phyloP scores from a whole-genome alignment of 306 rosid species.

The Rosa rugosa region DNA sequence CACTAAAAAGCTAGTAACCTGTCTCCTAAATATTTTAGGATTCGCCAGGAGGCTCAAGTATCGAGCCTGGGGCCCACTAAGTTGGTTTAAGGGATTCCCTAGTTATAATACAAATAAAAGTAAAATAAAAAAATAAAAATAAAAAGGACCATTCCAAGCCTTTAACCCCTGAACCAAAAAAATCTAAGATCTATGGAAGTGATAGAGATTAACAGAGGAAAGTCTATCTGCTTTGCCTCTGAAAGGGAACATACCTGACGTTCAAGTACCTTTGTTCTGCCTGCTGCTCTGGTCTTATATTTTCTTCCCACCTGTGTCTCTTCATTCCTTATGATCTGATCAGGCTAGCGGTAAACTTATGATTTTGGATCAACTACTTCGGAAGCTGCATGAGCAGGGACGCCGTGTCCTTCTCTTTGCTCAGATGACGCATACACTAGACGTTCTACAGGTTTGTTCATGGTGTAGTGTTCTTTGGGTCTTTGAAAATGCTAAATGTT shows the following conservation, averaged over 20 bases:
- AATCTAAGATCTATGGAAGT: neutral
- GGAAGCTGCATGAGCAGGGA: constrained; percentile 65
- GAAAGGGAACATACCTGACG: neutral
- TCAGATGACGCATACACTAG: constrained; percentile 97
- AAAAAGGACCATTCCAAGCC: neutral
- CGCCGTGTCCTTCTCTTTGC: constrained; percentile 93
- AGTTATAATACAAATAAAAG: neutral
- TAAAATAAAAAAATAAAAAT: too few species aligned
- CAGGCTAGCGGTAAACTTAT: constrained; percentile 93
- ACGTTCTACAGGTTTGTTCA: constrained; percentile 72
- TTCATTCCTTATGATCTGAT: constrained; percentile 23
- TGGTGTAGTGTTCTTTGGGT: neutral
- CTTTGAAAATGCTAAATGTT: neutral
- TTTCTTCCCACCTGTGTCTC: constrained; percentile 21
- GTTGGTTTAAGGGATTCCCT: neutral
- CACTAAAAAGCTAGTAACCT: neutral
- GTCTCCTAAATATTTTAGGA: neutral
- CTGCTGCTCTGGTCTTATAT: constrained; percentile 7
- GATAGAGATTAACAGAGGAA: neutral
- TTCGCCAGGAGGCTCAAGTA: neutral
- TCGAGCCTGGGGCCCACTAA: neutral
- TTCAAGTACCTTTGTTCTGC: constrained; percentile 11
- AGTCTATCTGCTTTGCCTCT: neutral
- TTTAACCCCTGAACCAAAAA: neutral
- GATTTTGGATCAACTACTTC: constrained; percentile 86